These are phyloP conservation scores for Myriangium duriaei DNA, from an alignment of 2,329 filamentous ascomycete genomes.

Conservation along the genomic window DNA sequence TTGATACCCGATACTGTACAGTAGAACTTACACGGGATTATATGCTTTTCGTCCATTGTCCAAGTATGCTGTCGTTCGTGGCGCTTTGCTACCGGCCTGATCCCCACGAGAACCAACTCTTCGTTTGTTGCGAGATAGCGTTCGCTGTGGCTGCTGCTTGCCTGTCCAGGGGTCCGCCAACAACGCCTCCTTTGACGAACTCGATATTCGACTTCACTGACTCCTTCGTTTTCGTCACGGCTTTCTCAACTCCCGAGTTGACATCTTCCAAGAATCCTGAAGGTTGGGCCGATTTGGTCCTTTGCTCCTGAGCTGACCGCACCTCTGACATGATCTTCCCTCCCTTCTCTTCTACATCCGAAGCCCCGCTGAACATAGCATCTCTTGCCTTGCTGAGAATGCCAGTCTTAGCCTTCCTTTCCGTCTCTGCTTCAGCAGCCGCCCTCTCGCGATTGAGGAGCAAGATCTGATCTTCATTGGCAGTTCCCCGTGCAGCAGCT, in stretches of 20 bases:
- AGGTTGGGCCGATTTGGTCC: background rate
- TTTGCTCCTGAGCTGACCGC: constrained; percentile 10
- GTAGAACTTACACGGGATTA: constrained; percentile 11
- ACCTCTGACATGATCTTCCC: constrained; percentile 22
- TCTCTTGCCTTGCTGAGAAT: constrained; percentile 23
- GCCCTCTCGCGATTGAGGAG: constrained; percentile 49
- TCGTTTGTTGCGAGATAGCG: constrained; percentile 25
- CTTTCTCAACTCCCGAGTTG: constrained; percentile 7
- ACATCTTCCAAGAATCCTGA: constrained; percentile 8
- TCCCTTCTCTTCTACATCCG: constrained; percentile 26
- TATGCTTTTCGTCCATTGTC: background rate
- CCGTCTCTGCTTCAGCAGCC: constrained; percentile 42
- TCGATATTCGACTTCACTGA: constrained; percentile 1
- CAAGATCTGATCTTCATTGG: constrained; percentile 38
- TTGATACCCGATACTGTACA: constrained; percentile 11
- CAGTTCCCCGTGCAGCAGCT: constrained; percentile 31
- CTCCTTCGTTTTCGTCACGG: constrained; percentile 9
- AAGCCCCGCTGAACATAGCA: constrained; percentile 21
- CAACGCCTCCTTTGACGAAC: constrained; percentile 10
- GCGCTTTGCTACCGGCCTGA: constrained; percentile 22
- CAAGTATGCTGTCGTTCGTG: background rate
- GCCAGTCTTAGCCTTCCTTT: constrained; percentile 24
- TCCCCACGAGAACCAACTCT: constrained; percentile 35
- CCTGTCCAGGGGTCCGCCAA: constrained; percentile 35
- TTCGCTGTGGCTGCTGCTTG: constrained; percentile 29